phyloP scores from a whole-genome alignment of 2,329 filamentous ascomycete species.

The Spiromastix sp. region DNA sequence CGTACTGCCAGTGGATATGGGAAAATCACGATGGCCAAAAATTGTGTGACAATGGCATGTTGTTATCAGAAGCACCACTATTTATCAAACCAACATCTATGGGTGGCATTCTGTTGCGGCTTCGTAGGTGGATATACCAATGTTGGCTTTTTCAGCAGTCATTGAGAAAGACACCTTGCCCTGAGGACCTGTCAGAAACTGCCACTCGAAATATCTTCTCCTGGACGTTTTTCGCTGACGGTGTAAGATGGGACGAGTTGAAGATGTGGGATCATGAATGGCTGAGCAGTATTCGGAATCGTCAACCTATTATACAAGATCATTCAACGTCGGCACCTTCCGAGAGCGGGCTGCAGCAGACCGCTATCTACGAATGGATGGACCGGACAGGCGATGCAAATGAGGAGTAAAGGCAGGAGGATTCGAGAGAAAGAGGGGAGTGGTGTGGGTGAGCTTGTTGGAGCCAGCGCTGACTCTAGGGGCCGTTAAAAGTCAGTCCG shows the following conservation, averaged over 20 bases:
- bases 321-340: no score
- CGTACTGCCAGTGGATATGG: conserved; percentile 9
- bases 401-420: no score
- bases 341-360: no score
- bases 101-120: no score
- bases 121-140: background rate
- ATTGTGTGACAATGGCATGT: conserved; percentile 6
- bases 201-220: conserved; percentile 7
- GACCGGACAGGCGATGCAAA: no score
- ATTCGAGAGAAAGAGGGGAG: no score
- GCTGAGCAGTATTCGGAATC: no score
- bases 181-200: conserved; percentile 6
- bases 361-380: no score
- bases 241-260: conserved; percentile 6
- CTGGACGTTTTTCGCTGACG: conserved; percentile 6
- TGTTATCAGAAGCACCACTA: background rate
- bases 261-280: conserved; percentile 7
- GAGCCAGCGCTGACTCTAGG: no score
- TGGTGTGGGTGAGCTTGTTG: no score
- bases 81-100: background rate
- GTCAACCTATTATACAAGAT: no score
- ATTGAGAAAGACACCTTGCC: background rate
- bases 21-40: background rate
- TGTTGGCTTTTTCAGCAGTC: background rate
- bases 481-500: no score